A percentile compares a stretch with the other conserved stretches of the same genome.
Evolutionary conservation across 805 yeast species (phyloP).

Genomic region (Isabelozyma rhagii): DNA sequence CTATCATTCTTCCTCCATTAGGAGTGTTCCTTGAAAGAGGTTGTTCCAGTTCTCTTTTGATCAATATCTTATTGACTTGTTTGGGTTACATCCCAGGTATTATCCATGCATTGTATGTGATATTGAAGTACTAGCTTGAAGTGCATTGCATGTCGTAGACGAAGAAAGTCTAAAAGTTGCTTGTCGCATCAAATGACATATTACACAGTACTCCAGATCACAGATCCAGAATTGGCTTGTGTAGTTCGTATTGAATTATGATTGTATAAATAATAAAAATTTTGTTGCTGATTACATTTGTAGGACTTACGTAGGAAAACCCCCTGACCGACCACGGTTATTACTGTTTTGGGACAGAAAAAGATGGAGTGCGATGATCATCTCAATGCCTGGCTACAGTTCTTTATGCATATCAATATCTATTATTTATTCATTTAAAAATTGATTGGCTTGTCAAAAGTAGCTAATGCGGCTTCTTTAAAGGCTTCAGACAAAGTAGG

Average conservation of each 20-base stretch:
- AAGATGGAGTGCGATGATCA: too few relatives aligned
- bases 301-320: neutral
- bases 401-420: neutral
- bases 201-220: too few relatives aligned
- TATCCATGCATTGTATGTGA: slow-evolving; percentile 60
- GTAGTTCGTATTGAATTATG: neutral
- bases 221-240: too few relatives aligned
- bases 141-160: neutral
- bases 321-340: neutral
- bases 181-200: too few relatives aligned
- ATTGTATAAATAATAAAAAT: neutral
- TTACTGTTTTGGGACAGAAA: neutral
- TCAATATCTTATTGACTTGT: slow-evolving; percentile 64
- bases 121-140: slow-evolving; percentile 24
- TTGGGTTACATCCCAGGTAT: slow-evolving; percentile 79
- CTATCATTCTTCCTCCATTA: slow-evolving; percentile 56
- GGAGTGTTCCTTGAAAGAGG: slow-evolving; percentile 64
- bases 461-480: slow-evolving; percentile 95
- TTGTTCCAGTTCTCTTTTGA: slow-evolving; percentile 39
- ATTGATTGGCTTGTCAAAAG: slow-evolving; percentile 90
- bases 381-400: neutral
- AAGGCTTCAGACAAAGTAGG: slow-evolving; percentile 97
- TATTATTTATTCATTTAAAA: slow-evolving; percentile 38
- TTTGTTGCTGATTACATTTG: neutral
- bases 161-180: too few relatives aligned